Evolutionary conservation across 495 filamentous ascomycete species (phyloP).

Genomic region (Astrothelium subdiscretum): DNA sequence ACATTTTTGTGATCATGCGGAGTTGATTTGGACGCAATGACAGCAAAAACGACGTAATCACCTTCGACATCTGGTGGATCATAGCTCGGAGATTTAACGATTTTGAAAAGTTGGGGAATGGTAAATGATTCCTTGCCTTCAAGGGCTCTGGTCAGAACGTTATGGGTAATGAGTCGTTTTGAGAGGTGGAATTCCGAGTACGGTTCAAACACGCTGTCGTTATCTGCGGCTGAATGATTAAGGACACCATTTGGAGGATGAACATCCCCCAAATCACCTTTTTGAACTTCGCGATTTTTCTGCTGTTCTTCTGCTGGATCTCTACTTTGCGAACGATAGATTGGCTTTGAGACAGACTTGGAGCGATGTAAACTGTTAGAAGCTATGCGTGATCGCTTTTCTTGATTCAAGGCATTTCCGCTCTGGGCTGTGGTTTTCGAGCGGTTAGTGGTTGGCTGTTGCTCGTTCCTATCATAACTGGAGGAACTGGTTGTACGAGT

Average conservation of each 20-base stretch:
- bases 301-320: not conserved
- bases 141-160: constrained; percentile 61
- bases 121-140: constrained; percentile 61
- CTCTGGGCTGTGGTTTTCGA: not conserved
- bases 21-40: constrained; percentile 76
- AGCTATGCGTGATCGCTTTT: not conserved
- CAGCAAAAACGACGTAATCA: constrained; percentile 78
- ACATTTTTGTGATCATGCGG: constrained; percentile 54
- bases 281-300: not conserved
- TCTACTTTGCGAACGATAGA: not conserved
- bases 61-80: constrained; percentile 71
- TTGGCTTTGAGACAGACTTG: not conserved
- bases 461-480: not conserved
- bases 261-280: not conserved
- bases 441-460: not conserved
- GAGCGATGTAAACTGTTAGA: not conserved
- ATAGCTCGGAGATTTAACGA: constrained; percentile 74
- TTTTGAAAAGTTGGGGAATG: constrained; percentile 71
- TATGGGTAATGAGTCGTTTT: constrained; percentile 76
- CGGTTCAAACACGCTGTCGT: constrained; percentile 50
- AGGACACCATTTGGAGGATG: not conserved
- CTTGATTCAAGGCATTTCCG: not conserved
- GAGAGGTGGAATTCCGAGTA: constrained; percentile 79
- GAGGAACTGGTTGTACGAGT: not conserved
- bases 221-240: not conserved